These are phyloP conservation scores for Dendryphion nanum DNA, from an alignment of 2,329 filamentous ascomycete species.

Conservation along the genomic window DNA sequence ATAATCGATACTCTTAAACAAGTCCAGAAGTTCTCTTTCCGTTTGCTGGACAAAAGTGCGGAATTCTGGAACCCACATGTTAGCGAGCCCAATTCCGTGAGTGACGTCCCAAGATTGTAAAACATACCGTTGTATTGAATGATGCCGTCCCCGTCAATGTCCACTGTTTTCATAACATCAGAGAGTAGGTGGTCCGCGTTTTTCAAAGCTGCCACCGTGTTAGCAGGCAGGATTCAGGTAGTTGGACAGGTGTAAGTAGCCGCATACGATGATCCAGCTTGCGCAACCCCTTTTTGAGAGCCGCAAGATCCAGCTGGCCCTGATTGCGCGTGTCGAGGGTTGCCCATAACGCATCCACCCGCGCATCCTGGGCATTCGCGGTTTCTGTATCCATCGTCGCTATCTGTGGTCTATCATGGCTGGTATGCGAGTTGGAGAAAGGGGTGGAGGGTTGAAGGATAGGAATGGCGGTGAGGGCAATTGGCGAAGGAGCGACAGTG, in stretches of 20 bases:
- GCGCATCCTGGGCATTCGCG: constrained; percentile 73
- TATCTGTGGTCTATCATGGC: constrained; percentile 42
- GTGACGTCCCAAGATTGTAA: constrained; percentile 3
- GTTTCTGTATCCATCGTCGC: constrained; percentile 70
- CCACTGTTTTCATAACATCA: constrained; percentile 77
- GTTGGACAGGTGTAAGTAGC: constrained; percentile 2
- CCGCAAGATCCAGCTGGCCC: constrained; percentile 80
- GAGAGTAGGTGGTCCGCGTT: constrained; percentile 85
- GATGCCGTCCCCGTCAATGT: constrained; percentile 81
- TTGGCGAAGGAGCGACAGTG: constrained; percentile 20
- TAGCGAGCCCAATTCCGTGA: too few relatives aligned
- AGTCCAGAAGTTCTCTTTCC: constrained; percentile 74
- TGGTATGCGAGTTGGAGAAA: constrained; percentile 25
- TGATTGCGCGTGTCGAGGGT: constrained; percentile 74
- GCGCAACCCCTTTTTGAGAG: constrained; percentile 77
- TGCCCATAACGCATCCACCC: constrained; percentile 81
- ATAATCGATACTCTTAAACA: constrained; percentile 85
- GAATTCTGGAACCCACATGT: too few relatives aligned
- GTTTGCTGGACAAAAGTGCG: constrained; percentile 82
- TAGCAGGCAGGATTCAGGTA: constrained; percentile 10
- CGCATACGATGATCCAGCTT: constrained; percentile 87
- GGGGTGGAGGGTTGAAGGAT: constrained; percentile 14
- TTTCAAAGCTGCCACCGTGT: constrained; percentile 64
- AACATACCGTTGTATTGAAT: constrained; percentile 81
- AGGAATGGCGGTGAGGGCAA: constrained; percentile 11